Evolutionary conservation across 2,329 filamentous ascomycete species (phyloP).

Genomic region (Xylariaceae sp.): DNA sequence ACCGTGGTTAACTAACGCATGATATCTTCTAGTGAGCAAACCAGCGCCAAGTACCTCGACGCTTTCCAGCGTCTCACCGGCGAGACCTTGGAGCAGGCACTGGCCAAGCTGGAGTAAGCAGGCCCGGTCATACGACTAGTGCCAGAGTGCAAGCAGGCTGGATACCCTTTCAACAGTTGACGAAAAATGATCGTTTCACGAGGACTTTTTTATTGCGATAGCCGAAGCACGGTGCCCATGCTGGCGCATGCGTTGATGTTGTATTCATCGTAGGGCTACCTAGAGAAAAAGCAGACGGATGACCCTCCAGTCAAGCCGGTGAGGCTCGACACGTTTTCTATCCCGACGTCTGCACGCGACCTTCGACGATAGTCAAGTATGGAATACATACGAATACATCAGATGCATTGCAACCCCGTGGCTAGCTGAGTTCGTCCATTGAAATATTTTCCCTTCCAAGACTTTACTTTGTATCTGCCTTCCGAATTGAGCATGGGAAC

Average conservation of each 20-base stretch:
- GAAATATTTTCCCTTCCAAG: no score
- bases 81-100: conserved; percentile 14
- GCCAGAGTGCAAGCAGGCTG: not conserved
- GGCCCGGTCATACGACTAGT: not conserved
- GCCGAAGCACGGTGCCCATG: not conserved
- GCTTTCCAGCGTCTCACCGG: conserved; percentile 18
- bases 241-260: not conserved
- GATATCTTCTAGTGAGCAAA: conserved; percentile 7
- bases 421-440: no score
- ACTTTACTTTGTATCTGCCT: no score
- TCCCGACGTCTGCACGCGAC: no score
- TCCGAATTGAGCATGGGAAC: no score
- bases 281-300: not conserved
- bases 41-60: conserved; percentile 21
- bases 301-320: not conserved
- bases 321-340: not conserved
- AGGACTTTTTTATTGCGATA: not conserved
- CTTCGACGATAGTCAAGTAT: no score
- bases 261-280: not conserved
- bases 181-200: not conserved
- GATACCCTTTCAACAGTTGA: not conserved
- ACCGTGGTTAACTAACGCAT: not conserved
- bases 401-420: no score
- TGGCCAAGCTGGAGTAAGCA: conserved; percentile 15
- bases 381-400: no score